Percentiles rank a stretch among this genome's conserved stretches.
Evolutionary conservation across 2,329 filamentous ascomycete genomes (phyloP).

Genomic region (Fusarium bulbicola): DNA sequence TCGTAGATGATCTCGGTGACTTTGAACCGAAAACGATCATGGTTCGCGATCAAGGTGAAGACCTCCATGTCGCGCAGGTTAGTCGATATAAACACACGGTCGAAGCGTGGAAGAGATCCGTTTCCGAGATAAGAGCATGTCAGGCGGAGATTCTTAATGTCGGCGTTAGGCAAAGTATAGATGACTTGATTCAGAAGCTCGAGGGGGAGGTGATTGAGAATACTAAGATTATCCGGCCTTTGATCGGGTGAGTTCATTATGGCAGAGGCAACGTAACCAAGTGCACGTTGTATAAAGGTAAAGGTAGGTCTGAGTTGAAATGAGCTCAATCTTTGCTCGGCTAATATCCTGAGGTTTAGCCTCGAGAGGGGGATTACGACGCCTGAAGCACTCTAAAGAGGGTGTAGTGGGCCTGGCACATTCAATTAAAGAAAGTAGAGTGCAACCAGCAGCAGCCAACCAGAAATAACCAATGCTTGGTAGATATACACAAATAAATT

Average conservation of each 20-base stretch:
- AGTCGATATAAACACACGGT: conserved; percentile 29
- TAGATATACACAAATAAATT: accelerated
- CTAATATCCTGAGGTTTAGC: not conserved
- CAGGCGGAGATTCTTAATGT: conserved; percentile 16
- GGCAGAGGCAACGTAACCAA: accelerated
- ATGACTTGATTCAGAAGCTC: not conserved
- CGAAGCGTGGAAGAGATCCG: not conserved
- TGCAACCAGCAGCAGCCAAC: not conserved
- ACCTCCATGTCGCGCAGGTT: conserved; percentile 28
- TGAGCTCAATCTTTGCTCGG: too few relatives aligned
- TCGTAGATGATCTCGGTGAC: conserved; percentile 34
- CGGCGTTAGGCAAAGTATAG: not conserved
- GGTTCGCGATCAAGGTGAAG: conserved; percentile 21
- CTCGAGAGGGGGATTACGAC: not conserved
- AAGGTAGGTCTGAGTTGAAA: not conserved
- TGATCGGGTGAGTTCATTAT: not conserved
- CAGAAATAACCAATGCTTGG: not conserved
- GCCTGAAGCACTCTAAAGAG: not conserved
- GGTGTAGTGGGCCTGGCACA: too few relatives aligned
- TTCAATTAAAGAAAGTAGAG: not conserved
- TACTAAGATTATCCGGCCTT: accelerated
- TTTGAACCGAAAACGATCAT: conserved; percentile 8
- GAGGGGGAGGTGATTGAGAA: not conserved
- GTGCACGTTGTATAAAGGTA: not conserved
- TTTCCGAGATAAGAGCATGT: not conserved